Evolutionary conservation across 1,139 yeast species (phyloP).

Genomic region (Saccharomycopsis crataegensis): DNA sequence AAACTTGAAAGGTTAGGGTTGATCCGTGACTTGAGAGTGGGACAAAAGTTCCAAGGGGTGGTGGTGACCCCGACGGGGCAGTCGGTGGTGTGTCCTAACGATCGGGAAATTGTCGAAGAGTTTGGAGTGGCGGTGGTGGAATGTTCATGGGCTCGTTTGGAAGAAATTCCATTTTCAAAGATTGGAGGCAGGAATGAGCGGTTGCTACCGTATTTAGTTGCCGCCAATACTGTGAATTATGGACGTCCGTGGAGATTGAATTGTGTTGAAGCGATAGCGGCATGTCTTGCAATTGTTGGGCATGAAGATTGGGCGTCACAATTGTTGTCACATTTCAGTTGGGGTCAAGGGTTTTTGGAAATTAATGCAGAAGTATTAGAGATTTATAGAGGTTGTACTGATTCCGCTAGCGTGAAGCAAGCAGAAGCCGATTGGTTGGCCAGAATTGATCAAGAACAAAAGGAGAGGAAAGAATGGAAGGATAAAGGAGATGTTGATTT

Average conservation of each 20-base stretch:
- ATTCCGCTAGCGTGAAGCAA: slow-evolving; percentile 59
- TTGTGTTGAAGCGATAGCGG: slow-evolving; percentile 97
- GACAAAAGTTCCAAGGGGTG: slow-evolving; percentile 86
- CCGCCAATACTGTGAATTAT: slow-evolving; percentile 95
- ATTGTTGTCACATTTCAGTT: slow-evolving; percentile 71
- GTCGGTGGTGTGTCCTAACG: slow-evolving; percentile 86
- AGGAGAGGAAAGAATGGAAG: slow-evolving; percentile 49
- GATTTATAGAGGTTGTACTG: slow-evolving; percentile 72
- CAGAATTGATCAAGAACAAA: slow-evolving; percentile 58
- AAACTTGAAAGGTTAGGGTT: slow-evolving; percentile 84
- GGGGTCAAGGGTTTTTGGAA: slow-evolving; percentile 85
- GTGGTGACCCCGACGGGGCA: slow-evolving; percentile 93
- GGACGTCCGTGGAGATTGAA: slow-evolving; percentile 95
- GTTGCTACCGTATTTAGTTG: slow-evolving; percentile 82
- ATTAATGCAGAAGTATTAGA: slow-evolving; percentile 74
- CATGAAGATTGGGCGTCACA: slow-evolving; percentile 82
- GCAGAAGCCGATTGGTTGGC: slow-evolving; percentile 78
- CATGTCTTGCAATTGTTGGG: slow-evolving; percentile 93
- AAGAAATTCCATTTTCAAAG: slow-evolving; percentile 87
- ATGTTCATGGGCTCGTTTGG: slow-evolving; percentile 96
- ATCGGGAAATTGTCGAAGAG: slow-evolving; percentile 64
- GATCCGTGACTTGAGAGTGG: slow-evolving; percentile 70
- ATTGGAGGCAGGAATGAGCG: slow-evolving; percentile 91
- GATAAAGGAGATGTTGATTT: slow-evolving; percentile 37
- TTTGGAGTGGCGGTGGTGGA: slow-evolving; percentile 95